Conservation (phyloP, 73 alveolate species). For the Paramecium pentaurelia region DNA sequence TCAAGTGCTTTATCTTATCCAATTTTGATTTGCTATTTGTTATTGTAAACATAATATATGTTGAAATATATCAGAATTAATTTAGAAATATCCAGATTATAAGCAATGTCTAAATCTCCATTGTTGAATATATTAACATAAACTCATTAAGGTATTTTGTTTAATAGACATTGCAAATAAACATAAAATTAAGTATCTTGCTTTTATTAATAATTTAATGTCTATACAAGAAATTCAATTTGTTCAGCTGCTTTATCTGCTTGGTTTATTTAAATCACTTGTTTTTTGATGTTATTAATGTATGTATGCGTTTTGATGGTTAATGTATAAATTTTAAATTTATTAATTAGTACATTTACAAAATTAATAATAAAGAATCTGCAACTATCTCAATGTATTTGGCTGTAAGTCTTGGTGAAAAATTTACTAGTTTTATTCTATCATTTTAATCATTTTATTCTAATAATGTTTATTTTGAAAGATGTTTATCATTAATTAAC, state of each 20-base stretch:
- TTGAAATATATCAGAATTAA: not conserved
- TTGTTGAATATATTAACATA: not conserved
- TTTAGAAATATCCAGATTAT: not conserved
- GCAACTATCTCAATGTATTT: slow-evolving; percentile 19
- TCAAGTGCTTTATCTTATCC: slow-evolving; percentile 27
- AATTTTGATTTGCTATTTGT: not conserved
- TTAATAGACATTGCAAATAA: not conserved
- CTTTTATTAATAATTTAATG: not conserved
- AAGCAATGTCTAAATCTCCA: slow-evolving; percentile 12
- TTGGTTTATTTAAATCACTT: not conserved
- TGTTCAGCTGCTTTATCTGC: not conserved
- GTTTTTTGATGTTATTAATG: not conserved
- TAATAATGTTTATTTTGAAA: not conserved
- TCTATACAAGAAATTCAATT: not conserved
- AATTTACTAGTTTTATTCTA: not conserved
- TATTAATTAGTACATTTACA: not conserved
- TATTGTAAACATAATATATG: not conserved
- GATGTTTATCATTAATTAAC: not conserved
- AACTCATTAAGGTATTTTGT: slow-evolving; percentile 26
- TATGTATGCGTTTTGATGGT: not conserved
- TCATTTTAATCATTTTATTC: not conserved
- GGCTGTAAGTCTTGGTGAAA: not conserved
- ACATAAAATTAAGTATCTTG: not conserved
- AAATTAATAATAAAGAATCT: not conserved
- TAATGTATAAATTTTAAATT: not conserved